These are phyloP conservation scores for Babesia sp. DNA, from an alignment of 169 alveolate species.

Conservation along the genomic window DNA sequence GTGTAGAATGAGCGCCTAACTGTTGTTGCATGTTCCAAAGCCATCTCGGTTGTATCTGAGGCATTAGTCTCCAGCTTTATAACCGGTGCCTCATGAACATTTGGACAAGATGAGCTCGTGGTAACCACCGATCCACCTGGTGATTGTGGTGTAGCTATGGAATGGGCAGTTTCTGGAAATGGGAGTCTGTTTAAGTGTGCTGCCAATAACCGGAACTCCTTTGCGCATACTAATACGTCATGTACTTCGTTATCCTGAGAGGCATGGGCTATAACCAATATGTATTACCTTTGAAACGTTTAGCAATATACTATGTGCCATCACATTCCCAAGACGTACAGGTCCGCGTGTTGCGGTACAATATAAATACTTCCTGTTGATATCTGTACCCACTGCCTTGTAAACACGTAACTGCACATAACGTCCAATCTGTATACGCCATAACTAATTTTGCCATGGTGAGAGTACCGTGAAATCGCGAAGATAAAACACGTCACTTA, in stretches of 20 bases:
- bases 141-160: neutral
- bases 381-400: constrained; percentile 60
- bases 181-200: constrained; percentile 11
- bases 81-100: neutral
- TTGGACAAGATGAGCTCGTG: neutral
- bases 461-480: constrained; percentile 66
- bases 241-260: constrained; percentile 46
- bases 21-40: too few species aligned
- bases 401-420: constrained; percentile 67
- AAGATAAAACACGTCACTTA: constrained; percentile 66
- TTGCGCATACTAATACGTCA: constrained; percentile 7
- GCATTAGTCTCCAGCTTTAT: neutral
- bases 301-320: constrained; percentile 64
- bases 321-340: constrained; percentile 55
- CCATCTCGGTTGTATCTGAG: too few species aligned
- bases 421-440: constrained; percentile 53
- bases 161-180: neutral
- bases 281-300: constrained; percentile 66
- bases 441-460: neutral
- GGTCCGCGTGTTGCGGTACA: constrained; percentile 70
- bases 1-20: neutral
- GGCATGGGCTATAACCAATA: neutral
- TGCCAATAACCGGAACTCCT: constrained; percentile 10
- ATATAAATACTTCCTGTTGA: constrained; percentile 64
- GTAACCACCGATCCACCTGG: neutral